A percentile compares a stretch with the other conserved stretches of the same genome.
Evolutionary conservation across 2,329 filamentous ascomycete genomes (phyloP).

Genomic region (Plenodomus biglobosus): DNA sequence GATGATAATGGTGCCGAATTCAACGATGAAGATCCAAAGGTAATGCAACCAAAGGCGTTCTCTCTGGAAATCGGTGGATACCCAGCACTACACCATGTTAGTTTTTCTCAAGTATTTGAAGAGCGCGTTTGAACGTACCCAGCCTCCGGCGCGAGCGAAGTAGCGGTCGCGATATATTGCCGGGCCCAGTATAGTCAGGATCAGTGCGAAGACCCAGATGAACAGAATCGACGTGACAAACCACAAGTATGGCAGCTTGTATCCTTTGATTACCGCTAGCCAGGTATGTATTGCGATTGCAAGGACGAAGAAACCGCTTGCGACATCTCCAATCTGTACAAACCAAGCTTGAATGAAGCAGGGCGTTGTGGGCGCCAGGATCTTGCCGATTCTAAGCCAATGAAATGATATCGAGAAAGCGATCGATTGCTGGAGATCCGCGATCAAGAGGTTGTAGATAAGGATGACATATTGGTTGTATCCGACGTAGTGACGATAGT

Average conservation of each 20-base stretch:
- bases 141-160: constrained; percentile 54
- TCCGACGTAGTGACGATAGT: constrained; percentile 53
- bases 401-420: constrained; percentile 54
- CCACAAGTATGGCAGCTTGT: constrained; percentile 48
- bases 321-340: constrained; percentile 56
- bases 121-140: constrained; percentile 20
- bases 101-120: not conserved
- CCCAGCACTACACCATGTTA: constrained; percentile 49
- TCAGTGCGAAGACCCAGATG: constrained; percentile 51
- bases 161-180: constrained; percentile 46
- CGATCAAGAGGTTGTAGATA: constrained; percentile 56
- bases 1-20: constrained; percentile 54
- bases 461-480: constrained; percentile 59
- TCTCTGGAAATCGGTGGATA: constrained; percentile 47
- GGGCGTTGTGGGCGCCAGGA: constrained; percentile 47
- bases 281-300: constrained; percentile 59
- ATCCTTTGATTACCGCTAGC: constrained; percentile 51
- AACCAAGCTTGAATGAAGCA: constrained; percentile 57
- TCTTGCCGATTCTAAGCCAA: constrained; percentile 50
- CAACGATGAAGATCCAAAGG: constrained; percentile 57
- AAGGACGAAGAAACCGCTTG: constrained; percentile 56
- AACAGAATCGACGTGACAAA: constrained; percentile 50
- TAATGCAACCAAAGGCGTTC: constrained; percentile 56
- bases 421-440: constrained; percentile 56
- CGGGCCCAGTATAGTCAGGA: constrained; percentile 53